Evolutionary conservation across 2,329 filamentous ascomycete genomes (phyloP), one percentile per base, ranked within the genome.

Genomic region (Pseudogymnoascus sp.): DNA sequence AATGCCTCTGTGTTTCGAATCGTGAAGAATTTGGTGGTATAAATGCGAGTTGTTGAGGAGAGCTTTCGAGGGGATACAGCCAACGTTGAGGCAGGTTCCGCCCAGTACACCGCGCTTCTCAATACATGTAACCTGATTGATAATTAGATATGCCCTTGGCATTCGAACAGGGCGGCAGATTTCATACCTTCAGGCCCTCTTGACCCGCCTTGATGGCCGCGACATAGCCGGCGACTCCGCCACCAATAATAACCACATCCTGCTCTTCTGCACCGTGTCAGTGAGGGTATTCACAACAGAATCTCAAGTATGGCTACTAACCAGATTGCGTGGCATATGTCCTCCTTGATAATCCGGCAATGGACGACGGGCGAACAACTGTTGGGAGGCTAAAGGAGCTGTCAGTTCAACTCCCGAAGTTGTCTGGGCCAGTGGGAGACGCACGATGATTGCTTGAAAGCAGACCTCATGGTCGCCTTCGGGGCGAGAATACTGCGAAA

Each of bases 31-130:
- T 80, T 93, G 89, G 82, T 98, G 93, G 84, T 98, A 98, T 66
- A 98, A 85, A 78, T 97, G 92, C 72, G 95, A 97, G 84, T 98
- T 98, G 88, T 98, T 99, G 78, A 99, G 90, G 71, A 99, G 91
- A 67, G 95, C 97, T 81, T 99, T 99, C 69, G 95, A 99, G 70
- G 95, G 95, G 76, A 99, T 99, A 81, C 95, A 99, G 80, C 95
- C 95, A 74, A 99, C 95, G 78, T 99, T 99, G 74, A 99, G 82
- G 83, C 95, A 99, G 73, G 95, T 99, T 76, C 95, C 95, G 73
- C 95, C 95, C 72, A 99, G 88, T 65, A 86, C 84, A 70, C 95
- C 95, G 75, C 95, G 91, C 85, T 99, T 99, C 82, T 99, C 95
- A 81, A 99, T 96, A 80, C 95, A 99, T 66, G 92, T 85, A 68